These are phyloP conservation scores for Trametes coccinea DNA, from an alignment of 768 basidiomycete species.

Conservation along the genomic window DNA sequence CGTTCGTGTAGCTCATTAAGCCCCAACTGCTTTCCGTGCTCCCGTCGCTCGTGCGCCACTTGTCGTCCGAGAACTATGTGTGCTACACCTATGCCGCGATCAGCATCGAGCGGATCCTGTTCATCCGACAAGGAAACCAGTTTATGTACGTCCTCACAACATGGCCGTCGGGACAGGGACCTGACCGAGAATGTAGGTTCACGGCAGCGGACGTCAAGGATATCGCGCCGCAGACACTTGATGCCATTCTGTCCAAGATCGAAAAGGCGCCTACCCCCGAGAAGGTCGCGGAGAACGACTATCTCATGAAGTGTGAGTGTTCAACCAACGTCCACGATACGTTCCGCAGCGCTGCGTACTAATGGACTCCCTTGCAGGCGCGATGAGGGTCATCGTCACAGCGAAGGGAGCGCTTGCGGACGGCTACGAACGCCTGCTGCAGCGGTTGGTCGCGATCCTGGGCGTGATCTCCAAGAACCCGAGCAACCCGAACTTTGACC, in stretches of 20 bases:
- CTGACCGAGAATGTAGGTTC: constrained; percentile 55
- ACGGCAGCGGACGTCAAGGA: constrained; percentile 84
- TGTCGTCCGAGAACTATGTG: constrained; percentile 84
- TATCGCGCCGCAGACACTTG: constrained; percentile 70
- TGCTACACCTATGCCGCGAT: constrained; percentile 96
- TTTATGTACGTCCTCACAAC: constrained; percentile 57
- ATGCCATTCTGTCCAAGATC: constrained; percentile 75
- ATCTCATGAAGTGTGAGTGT: constrained; percentile 90
- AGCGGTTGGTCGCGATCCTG: constrained; percentile 78
- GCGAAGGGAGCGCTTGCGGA: constrained; percentile 78
- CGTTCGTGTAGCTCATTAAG: constrained; percentile 72
- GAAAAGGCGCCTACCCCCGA: constrained; percentile 79
- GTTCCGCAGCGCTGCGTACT: background rate
- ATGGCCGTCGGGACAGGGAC: too few species aligned
- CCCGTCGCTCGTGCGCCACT: constrained; percentile 81
- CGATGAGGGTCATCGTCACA: constrained; percentile 91
- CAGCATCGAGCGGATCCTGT: constrained; percentile 93
- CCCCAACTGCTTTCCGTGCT: constrained; percentile 89
- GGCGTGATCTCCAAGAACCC: constrained; percentile 93
- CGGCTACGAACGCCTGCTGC: constrained; percentile 62
- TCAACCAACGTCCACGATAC: too few species aligned
- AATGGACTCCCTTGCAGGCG: constrained; percentile 50
- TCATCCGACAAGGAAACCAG: constrained; percentile 78
- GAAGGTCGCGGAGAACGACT: constrained; percentile 96
- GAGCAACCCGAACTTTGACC: constrained; percentile 96